Base-by-base conservation (phyloP, 2,329 filamentous ascomycete genomes). In the Fusarium siculi region DNA sequence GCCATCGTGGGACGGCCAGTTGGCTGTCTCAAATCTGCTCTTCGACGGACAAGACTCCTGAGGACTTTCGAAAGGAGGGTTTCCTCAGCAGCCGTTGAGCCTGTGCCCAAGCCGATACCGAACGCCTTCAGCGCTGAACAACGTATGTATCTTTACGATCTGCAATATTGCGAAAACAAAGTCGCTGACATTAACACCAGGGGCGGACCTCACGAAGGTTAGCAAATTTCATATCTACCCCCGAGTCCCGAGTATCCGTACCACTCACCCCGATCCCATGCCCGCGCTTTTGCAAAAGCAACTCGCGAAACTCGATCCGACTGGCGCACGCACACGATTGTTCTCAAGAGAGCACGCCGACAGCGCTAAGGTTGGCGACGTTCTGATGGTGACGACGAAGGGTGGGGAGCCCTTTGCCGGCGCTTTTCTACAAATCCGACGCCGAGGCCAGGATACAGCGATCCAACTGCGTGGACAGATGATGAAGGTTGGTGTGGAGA, bases 401-500 rank as follows among this genome's bases (percentile, higher is more conserved):
- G 81, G 85, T 21, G 93, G 91, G 71, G 96, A 98, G 82, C 94
- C 96, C 11, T 98, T 98, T 81, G 90, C 95, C 3, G 96, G 96
- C 44, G 94, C 96, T 19, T 93, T 93, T 78, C 87, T 99, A 80
- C 93, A 93, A 80, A 95, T 99, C 81, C 93, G 95, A 63, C 89
- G 94, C 61, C 89, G 93, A n/a, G 95, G 95, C 67, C 89, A 96
- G 68, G 96, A 98, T 84, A 97, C 94, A 5, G 93, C 93, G 9
- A 92, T 99, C 62, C 85, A 97, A 67, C 87, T 99, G 68, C 90
- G 96, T 63, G 96, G 96, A 77, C 91, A 97, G 80, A 85, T 99
- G 77, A 95, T 94, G 75, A 90, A 93, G 77, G 90, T 97, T 11
- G 93, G 94, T 68, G 94, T 97, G 68, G 96, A 99, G 88, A 96